phyloP scores from a whole-genome alignment of 441 rosid genomes.

The Populus tomentosa region DNA sequence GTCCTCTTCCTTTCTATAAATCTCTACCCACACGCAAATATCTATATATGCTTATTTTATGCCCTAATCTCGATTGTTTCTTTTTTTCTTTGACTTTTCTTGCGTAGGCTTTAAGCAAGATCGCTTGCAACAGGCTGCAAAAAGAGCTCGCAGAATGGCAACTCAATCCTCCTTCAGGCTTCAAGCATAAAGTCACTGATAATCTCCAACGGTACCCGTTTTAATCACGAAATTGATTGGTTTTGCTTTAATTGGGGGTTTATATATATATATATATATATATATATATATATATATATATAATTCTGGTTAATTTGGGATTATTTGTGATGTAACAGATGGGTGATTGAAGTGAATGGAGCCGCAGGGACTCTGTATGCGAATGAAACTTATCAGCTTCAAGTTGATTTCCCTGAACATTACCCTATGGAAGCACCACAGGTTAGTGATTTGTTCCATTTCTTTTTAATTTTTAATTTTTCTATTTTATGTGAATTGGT shows the following conservation, averaged over 20 bases:
- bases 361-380: constrained; percentile 82
- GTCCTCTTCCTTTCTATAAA: constrained; percentile 21
- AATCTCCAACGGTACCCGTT: constrained; percentile 60
- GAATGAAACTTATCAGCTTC: constrained; percentile 89
- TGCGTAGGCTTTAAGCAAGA: constrained; percentile 74
- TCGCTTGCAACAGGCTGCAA: constrained; percentile 81
- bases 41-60: not conserved
- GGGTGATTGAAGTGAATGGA: constrained; percentile 89
- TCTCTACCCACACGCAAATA: not conserved
- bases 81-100: not conserved
- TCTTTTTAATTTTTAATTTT: no score
- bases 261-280: not conserved
- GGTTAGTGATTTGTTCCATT: constrained; percentile 26
- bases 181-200: constrained; percentile 80
- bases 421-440: constrained; percentile 99
- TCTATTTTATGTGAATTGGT: not conserved
- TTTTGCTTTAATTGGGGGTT: not conserved
- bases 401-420: constrained; percentile 88
- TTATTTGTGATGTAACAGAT: constrained; percentile 31
- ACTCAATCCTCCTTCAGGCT: constrained; percentile 73
- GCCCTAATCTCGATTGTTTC: not conserved
- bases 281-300: no score
- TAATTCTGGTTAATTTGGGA: not conserved
- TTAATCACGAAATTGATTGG: not conserved
- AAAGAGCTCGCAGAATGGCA: constrained; percentile 95